Conservation (phyloP, 495 filamentous ascomycete genomes). For the Acidomyces sp. region DNA sequence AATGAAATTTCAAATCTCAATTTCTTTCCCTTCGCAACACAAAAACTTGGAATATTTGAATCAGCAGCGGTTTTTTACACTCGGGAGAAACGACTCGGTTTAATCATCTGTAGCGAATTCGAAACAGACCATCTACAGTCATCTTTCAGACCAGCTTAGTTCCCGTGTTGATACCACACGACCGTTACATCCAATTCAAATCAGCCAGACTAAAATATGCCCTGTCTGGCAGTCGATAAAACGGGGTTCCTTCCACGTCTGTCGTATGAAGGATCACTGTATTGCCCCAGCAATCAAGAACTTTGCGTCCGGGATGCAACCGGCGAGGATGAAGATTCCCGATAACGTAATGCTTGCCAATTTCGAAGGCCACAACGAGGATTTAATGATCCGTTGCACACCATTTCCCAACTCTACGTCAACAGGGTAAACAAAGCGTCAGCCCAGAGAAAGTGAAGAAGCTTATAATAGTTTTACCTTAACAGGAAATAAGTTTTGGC, state of each 20-base stretch:
- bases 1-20: too few relatives aligned
- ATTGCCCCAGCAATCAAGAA: slow-evolving; percentile 17
- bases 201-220: slow-evolving; percentile 2
- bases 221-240: background rate
- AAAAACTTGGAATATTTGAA: too few relatives aligned
- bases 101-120: too few relatives aligned
- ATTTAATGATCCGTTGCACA: slow-evolving; percentile 37
- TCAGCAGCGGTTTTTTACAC: too few relatives aligned
- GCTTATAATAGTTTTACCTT: slow-evolving; percentile 49
- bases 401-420: slow-evolving; percentile 41
- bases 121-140: too few relatives aligned
- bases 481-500: slow-evolving; percentile 62
- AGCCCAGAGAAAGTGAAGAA: slow-evolving; percentile 66
- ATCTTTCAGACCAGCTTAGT: too few relatives aligned
- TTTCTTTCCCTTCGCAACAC: too few relatives aligned
- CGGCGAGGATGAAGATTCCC: slow-evolving; percentile 64
- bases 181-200: slow-evolving; percentile 2
- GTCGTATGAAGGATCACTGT: slow-evolving; percentile 4
- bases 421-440: slow-evolving; percentile 50
- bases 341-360: background rate
- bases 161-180: background rate
- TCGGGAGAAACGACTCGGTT: too few relatives aligned
- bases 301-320: slow-evolving; percentile 53
- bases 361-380: slow-evolving; percentile 23
- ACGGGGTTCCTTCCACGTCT: slow-evolving; percentile 4